These are phyloP conservation scores for Comarum palustre DNA, from an alignment of 306 rosid species.

Conservation along the genomic window DNA sequence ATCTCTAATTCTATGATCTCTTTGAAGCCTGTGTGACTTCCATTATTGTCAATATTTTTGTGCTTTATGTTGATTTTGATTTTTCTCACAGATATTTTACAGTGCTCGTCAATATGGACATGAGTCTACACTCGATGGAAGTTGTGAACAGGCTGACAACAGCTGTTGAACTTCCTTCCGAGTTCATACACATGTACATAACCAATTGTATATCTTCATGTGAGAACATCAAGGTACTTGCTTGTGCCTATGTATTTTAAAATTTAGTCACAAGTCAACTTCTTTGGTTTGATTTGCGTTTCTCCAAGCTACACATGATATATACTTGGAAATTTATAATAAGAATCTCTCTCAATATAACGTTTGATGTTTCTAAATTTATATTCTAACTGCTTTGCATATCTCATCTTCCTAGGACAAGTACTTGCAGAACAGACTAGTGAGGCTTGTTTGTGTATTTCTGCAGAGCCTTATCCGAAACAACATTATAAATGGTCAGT, in stretches of 20 bases:
- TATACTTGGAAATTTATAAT: not conserved
- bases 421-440: conserved; percentile 99
- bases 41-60: conserved; percentile 22
- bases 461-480: conserved; percentile 95
- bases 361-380: not conserved
- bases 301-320: not conserved
- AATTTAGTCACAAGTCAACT: not conserved
- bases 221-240: conserved; percentile 84
- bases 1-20: conserved; percentile 13
- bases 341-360: not conserved
- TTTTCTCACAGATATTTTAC: conserved; percentile 78
- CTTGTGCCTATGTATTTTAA: not conserved
- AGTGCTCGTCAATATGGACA: conserved; percentile 96
- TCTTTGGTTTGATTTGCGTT: not conserved
- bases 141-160: conserved; percentile 98
- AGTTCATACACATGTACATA: conserved; percentile 92
- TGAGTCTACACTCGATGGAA: conserved; percentile 99
- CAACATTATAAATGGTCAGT: conserved; percentile 88
- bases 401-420: conserved; percentile 60
- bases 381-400: not conserved
- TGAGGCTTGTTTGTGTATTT: conserved; percentile 94
- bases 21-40: not conserved
- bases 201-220: conserved; percentile 96
- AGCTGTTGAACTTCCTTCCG: conserved; percentile 89
- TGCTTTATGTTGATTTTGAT: conserved; percentile 36